phyloP scores from a whole-genome alignment of 2,329 filamentous ascomycete genomes.

The Aspergillus latus region DNA sequence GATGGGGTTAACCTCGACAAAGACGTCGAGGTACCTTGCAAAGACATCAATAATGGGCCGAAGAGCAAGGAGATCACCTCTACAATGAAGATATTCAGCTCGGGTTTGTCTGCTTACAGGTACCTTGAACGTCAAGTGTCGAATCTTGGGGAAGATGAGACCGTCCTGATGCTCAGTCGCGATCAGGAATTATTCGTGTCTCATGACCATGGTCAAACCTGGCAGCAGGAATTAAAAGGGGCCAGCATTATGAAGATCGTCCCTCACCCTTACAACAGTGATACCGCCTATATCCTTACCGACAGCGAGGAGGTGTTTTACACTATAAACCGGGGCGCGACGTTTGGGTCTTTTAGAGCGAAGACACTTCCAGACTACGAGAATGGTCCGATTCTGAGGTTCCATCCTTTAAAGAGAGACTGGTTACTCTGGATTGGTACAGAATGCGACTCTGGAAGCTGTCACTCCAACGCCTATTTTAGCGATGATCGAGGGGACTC shows the following conservation, averaged over 20 bases:
- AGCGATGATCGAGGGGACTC: constrained; percentile 74
- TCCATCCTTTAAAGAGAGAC: constrained; percentile 81
- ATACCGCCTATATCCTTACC: constrained; percentile 85
- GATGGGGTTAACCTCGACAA: constrained; percentile 68
- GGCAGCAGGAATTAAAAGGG: constrained; percentile 69
- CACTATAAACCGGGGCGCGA: constrained; percentile 74
- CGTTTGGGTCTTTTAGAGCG: constrained; percentile 71
- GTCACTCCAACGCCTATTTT: constrained; percentile 72
- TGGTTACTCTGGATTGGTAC: constrained; percentile 89
- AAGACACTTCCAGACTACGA: constrained; percentile 59
- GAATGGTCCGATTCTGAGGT: constrained; percentile 60
- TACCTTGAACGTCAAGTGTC: constrained; percentile 78
- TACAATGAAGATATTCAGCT: constrained; percentile 63
- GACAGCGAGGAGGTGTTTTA: constrained; percentile 68
- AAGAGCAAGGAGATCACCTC: constrained; percentile 63
- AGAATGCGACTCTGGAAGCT: constrained; percentile 65
- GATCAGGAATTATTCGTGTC: constrained; percentile 68
- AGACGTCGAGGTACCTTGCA: constrained; percentile 73
- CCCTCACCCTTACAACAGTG: constrained; percentile 77
- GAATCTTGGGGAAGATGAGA: constrained; percentile 69
- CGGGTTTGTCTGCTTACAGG: constrained; percentile 56
- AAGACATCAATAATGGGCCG: constrained; percentile 56
- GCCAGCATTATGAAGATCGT: constrained; percentile 70
- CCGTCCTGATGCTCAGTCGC: constrained; percentile 61
- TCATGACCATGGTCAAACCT: constrained; percentile 83